Evolutionary conservation across 129 eudicot genomes (phyloP).

Genomic region (Logfia minima): DNA sequence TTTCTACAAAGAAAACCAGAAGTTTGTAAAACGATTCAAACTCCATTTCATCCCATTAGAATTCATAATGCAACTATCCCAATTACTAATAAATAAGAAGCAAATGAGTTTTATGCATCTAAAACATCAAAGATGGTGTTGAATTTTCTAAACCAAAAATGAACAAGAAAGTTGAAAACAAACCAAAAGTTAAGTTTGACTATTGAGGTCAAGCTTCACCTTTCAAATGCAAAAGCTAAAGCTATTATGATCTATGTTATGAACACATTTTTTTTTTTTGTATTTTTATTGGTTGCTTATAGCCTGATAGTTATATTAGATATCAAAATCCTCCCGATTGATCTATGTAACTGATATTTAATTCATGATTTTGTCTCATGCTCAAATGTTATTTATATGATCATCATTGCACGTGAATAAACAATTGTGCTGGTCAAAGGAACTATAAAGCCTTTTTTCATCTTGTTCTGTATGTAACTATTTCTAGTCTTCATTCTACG

Average conservation of each 20-base stretch:
- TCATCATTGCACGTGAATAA: slow-evolving; percentile 89
- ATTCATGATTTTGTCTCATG: slow-evolving; percentile 16
- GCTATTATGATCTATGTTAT: not conserved
- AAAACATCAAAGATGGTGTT: no score
- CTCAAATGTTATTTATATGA: slow-evolving; percentile 44
- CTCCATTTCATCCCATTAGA: no score
- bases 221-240: slow-evolving; percentile 8
- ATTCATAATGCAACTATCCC: no score
- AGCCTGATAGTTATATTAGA: no score
- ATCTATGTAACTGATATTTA: not conserved
- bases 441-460: slow-evolving; percentile 73
- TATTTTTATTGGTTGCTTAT: not conserved
- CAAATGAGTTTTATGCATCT: no score
- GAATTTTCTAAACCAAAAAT: no score
- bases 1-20: no score
- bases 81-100: no score
- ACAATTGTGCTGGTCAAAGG: slow-evolving; percentile 80
- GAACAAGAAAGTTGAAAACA: no score
- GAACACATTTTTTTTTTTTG: no score
- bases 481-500: slow-evolving; percentile 56
- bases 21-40: no score
- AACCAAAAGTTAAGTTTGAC: not conserved
- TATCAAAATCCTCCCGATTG: not conserved
- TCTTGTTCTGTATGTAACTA: slow-evolving; percentile 57
- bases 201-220: slow-evolving; percentile 23